Evolutionary conservation across 2,329 filamentous ascomycete species (phyloP).

Genomic region (Ophiostoma sp.): DNA sequence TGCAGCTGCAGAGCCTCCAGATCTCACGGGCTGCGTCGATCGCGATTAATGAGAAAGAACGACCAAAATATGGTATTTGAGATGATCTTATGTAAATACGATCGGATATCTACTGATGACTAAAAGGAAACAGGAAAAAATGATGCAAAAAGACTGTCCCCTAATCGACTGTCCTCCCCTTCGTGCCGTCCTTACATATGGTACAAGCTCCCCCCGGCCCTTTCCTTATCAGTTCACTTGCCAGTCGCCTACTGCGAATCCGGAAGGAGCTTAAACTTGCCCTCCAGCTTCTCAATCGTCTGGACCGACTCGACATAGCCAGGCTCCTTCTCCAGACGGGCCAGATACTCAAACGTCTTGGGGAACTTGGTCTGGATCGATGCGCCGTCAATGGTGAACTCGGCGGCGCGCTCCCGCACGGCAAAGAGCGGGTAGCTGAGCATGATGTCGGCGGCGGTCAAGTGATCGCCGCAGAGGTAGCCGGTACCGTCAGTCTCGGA

Average conservation of each 20-base stretch:
- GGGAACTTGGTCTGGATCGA: conserved; percentile 40
- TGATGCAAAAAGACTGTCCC: not conserved
- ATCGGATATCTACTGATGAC: not conserved
- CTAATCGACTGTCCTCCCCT: not conserved
- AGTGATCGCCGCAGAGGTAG: conserved; percentile 52
- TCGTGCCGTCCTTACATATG: not conserved
- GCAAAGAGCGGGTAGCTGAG: conserved; percentile 55
- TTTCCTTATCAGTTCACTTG: not conserved
- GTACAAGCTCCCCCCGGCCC: not conserved
- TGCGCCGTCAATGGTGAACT: conserved; percentile 41
- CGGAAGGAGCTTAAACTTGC: conserved; percentile 35
- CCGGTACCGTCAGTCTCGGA: conserved; percentile 38
- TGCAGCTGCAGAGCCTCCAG: not conserved
- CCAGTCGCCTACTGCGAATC: not conserved
- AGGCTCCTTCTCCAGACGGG: conserved; percentile 46
- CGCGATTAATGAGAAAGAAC: not conserved
- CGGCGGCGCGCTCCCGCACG: conserved; percentile 42
- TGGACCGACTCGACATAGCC: conserved; percentile 51
- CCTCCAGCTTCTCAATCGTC: conserved; percentile 53
- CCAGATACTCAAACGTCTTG: conserved; percentile 49
- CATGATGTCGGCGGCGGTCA: conserved; percentile 52
- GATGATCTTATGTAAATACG: not conserved
- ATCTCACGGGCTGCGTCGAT: not conserved
- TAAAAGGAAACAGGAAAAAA: not conserved
- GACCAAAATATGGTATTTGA: not conserved